Evolutionary conservation across 306 rosid genomes (phyloP).

Genomic region (Cicer judaicum): DNA sequence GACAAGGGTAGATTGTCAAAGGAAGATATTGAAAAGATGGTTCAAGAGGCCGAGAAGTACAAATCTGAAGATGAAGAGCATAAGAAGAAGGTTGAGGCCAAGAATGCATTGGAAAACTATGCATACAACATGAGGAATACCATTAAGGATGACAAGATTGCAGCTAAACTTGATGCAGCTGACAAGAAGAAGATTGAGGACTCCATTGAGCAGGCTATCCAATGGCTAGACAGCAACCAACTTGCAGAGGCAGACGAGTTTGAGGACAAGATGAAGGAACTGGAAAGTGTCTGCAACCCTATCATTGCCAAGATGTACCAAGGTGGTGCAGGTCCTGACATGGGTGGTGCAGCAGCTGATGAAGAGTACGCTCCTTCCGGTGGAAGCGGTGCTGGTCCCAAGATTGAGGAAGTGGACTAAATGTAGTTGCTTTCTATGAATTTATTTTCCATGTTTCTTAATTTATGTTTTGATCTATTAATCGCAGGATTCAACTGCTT

Average conservation of each 20-base stretch:
- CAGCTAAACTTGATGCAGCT: conserved; percentile 54
- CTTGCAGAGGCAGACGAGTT: conserved; percentile 60
- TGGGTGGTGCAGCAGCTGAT: conserved; percentile 37
- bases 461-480: not conserved
- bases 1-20: conserved; percentile 76
- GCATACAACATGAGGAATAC: conserved; percentile 81
- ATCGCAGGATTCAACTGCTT: not conserved
- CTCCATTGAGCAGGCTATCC: conserved; percentile 64
- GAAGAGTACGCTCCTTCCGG: conserved; percentile 45
- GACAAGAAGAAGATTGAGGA: conserved; percentile 78
- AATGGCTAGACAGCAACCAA: conserved; percentile 69
- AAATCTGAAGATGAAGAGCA: conserved; percentile 76
- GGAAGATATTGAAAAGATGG: conserved; percentile 81
- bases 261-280: conserved; percentile 74
- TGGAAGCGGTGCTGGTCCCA: conserved; percentile 49
- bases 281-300: conserved; percentile 66
- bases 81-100: conserved; percentile 70
- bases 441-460: not conserved
- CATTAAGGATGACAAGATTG: conserved; percentile 69
- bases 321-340: conserved; percentile 57
- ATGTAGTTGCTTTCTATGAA: not conserved
- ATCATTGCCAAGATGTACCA: conserved; percentile 62
- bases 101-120: conserved; percentile 58
- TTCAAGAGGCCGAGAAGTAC: conserved; percentile 78
- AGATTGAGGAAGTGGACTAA: conserved; percentile 56